These are phyloP conservation scores for Phytophthora sojae DNA, from an alignment of 352 stramenopile genomes.

Conservation along the genomic window DNA sequence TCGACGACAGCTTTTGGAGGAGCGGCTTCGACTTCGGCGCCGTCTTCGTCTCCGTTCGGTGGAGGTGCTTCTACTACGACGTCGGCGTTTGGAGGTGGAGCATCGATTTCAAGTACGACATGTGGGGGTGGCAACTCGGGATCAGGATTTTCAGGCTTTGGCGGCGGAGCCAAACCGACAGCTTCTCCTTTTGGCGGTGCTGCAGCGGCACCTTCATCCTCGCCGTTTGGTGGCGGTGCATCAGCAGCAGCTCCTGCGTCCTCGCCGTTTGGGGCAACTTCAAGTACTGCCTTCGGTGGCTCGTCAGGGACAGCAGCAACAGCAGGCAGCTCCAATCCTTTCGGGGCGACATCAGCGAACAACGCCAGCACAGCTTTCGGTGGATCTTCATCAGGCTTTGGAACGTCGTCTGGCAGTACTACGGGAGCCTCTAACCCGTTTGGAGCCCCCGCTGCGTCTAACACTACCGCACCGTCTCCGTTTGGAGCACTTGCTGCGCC, in stretches of 20 bases:
- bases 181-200: conserved; percentile 33
- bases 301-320: conserved; percentile 16
- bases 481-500: conserved; percentile 29
- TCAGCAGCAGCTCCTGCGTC: conserved; percentile 3
- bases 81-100: conserved; percentile 35
- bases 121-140: conserved; percentile 22
- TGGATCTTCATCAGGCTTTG: conserved; percentile 24
- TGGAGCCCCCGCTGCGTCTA: conserved; percentile 22
- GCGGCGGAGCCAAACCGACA: conserved; percentile 11
- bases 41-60: conserved; percentile 39
- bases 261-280: conserved; percentile 36
- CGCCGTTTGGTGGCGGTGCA: conserved; percentile 25
- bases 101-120: conserved; percentile 6
- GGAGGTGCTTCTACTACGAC: conserved; percentile 9
- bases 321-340: conserved; percentile 27
- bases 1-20: conserved; percentile 39
- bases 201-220: conserved; percentile 15
- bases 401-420: conserved; percentile 19
- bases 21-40: conserved; percentile 6
- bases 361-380: conserved; percentile 25
- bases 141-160: conserved; percentile 16
- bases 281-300: conserved; percentile 29
- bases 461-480: conserved; percentile 14
- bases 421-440: conserved; percentile 27
- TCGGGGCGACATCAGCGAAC: conserved; percentile 14